Conservation (phyloP, 2,329 filamentous ascomycete genomes). For the Aspergillus pseudotamarii region DNA sequence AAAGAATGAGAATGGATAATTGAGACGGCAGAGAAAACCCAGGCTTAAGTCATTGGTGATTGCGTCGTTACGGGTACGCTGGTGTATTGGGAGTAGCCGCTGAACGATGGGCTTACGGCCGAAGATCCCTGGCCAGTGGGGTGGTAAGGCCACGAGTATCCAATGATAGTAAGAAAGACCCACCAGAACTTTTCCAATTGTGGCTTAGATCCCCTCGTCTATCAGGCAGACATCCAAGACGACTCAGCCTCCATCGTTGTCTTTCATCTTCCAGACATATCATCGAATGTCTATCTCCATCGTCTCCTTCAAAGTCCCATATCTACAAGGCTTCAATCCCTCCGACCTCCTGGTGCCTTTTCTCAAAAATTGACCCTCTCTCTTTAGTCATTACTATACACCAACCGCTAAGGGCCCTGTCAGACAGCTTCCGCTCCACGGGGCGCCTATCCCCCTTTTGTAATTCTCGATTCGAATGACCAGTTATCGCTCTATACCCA, state of each 20-base stretch:
- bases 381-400: background rate
- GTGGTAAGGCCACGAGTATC: conserved; percentile 1
- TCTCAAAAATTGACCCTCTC: background rate
- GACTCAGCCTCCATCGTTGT: conserved; percentile 28
- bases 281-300: conserved; percentile 20
- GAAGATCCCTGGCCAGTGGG: background rate
- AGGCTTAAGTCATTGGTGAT: background rate
- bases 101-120: background rate
- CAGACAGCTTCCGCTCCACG: background rate
- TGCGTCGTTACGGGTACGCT: background rate
- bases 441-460: conserved; percentile 5
- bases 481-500: background rate
- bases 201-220: conserved; percentile 31
- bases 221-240: conserved; percentile 44
- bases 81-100: background rate
- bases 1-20: background rate
- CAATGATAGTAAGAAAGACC: background rate
- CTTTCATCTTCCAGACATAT: conserved; percentile 16
- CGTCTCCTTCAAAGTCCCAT: conserved; percentile 3
- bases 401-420: background rate
- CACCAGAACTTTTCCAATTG: conserved; percentile 18
- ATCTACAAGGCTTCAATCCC: conserved; percentile 3
- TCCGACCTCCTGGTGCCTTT: conserved; percentile 5
- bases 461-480: background rate
- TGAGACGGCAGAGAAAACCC: background rate